Evolutionary conservation across 1,139 yeast species (phyloP), one percentile per base, ranked within the genome.

Genomic region (Kodamaea plutei): DNA sequence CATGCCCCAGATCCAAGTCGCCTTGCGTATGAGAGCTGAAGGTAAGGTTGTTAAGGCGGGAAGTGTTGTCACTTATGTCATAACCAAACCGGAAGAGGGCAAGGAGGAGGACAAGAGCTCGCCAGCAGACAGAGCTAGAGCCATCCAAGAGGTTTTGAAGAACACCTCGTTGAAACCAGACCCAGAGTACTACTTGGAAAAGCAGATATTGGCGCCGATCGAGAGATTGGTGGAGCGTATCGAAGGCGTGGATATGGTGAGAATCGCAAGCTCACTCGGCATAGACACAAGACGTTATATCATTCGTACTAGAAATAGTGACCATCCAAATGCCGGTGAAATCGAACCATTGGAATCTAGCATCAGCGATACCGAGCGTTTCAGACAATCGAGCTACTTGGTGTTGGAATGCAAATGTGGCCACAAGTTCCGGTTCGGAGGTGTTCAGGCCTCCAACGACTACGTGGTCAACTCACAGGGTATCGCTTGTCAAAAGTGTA

Each of bases 1-100:
- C 15, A 84, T 85, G 89, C 96, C 98, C 2, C 88, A 89, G 19
- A 96, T 93, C 9, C 94, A 83, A 53, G 96, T 88, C 23, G 99
- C 97, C 0, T 64, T 85, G 39, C 72, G 94, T 45, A 69, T 87
- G 55, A 68, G 84, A 42, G 75, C 73, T 8, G 79, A 77, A 43
- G 97, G 97, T 21, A 89, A 87, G 47, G 79, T 84, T 24, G 75
- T 93, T 35, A 81, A 81, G 42, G 91, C 94, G 2, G 96, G 95
- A 18, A 84, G 83, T 48, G 97, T 93, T 29, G 81, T 93, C 33
- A 84, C 96, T 0, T 93, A 73, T 61, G 84, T 91, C 21, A 80
- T 91, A 24, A 78, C 93, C 1, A 58, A 65, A 1, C 55, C 61
- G 1, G 29, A 33, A 2, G 59, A 57, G 21, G 60, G 54, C 8